Conservation (phyloP, 2,329 filamentous ascomycete genomes). For the Neopestalotiopsis sp. region DNA sequence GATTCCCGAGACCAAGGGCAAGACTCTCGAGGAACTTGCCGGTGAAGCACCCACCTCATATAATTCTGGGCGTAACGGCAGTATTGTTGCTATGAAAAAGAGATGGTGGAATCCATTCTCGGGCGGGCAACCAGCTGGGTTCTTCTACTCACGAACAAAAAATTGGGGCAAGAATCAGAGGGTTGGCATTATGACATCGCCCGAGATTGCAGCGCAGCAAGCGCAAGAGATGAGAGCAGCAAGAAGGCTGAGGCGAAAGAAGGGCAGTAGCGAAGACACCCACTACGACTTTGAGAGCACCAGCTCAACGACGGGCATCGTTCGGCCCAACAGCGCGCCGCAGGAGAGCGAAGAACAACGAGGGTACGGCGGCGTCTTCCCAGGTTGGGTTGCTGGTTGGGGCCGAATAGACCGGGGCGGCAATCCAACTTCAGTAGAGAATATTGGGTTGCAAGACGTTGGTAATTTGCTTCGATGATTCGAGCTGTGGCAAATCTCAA, state of each 20-base stretch:
- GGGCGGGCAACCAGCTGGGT: constrained; percentile 58
- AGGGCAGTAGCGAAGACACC: constrained; percentile 18
- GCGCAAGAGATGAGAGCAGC: constrained; percentile 27
- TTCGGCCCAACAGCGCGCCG: constrained; percentile 20
- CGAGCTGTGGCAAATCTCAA: too few relatives aligned
- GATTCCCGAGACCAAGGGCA: constrained; percentile 79
- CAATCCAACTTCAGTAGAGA: constrained; percentile 34
- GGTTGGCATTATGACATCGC: constrained; percentile 50
- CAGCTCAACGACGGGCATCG: constrained; percentile 33
- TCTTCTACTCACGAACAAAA: constrained; percentile 47
- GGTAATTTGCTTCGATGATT: constrained; percentile 38
- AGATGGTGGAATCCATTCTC: constrained; percentile 51
- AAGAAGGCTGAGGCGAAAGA: constrained; percentile 26
- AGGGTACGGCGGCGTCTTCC: constrained; percentile 33
- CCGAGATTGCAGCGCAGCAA: constrained; percentile 41
- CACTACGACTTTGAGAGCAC: constrained; percentile 29
- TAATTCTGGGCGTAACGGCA: constrained; percentile 57
- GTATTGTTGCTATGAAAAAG: constrained; percentile 44
- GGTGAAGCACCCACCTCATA: constrained; percentile 69
- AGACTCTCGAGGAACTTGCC: constrained; percentile 74
- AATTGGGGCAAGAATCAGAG: constrained; percentile 35
- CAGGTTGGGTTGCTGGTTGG: constrained; percentile 47
- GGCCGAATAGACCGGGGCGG: constrained; percentile 43
- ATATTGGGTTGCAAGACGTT: constrained; percentile 44
- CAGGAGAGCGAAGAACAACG: constrained; percentile 12